phyloP scores from a whole-genome alignment of 2,329 filamentous ascomycete genomes.

The Phaeosphaeriaceae sp. region DNA sequence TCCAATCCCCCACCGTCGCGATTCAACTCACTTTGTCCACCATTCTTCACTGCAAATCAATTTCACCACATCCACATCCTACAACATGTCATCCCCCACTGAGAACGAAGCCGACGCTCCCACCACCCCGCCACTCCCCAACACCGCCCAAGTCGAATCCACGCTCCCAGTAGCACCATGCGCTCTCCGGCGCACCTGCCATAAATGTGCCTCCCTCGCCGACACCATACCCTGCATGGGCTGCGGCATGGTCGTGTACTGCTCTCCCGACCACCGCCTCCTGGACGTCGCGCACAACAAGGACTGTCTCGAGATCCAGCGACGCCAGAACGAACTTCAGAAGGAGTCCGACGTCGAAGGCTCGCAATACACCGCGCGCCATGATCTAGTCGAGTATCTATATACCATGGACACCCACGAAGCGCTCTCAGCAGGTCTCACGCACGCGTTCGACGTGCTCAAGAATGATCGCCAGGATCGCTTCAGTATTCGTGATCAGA shows the following conservation, averaged over 20 bases:
- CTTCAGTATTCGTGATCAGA: background rate
- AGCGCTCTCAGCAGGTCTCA: background rate
- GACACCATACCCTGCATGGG: background rate
- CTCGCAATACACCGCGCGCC: background rate
- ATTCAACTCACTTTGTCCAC: too few species aligned
- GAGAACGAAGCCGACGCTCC: too few species aligned
- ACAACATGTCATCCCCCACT: too few species aligned
- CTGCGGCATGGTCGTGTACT: background rate
- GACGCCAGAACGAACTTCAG: background rate
- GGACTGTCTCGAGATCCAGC: background rate
- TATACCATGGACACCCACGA: background rate
- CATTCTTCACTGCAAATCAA: too few species aligned
- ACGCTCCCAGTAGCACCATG: background rate
- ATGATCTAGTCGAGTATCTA: background rate
- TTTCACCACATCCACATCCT: too few species aligned
- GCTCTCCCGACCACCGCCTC: background rate
- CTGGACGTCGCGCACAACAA: background rate
- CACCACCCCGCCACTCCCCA: too few species aligned
- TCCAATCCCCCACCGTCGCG: too few species aligned
- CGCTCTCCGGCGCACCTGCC: background rate
- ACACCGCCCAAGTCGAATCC: background rate
- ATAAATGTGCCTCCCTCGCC: background rate
- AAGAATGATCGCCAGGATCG: background rate
- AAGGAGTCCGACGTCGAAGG: background rate
- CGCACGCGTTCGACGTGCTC: background rate